Conservation (phyloP, 768 basidiomycete genomes). For the Boletus rex-veris region DNA sequence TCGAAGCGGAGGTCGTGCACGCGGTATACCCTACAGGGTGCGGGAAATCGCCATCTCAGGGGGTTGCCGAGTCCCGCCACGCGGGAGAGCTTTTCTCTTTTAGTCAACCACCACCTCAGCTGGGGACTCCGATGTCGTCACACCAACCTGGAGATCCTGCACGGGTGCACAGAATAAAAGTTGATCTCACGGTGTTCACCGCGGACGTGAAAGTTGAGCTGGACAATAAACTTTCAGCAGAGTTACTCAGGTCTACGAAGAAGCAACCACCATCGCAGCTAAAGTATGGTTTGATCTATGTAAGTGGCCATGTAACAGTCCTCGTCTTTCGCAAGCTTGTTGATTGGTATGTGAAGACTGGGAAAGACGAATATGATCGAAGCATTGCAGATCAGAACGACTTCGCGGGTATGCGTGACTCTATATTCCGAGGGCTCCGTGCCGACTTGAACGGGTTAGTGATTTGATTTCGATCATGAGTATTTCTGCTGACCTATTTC, state of each 20-base stretch:
- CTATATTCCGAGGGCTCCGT: background rate
- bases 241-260: background rate
- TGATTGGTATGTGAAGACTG: background rate
- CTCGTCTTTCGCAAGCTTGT: background rate
- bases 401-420: background rate
- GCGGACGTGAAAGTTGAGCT: constrained; percentile 9
- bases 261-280: background rate
- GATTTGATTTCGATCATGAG: background rate
- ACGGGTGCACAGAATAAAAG: background rate
- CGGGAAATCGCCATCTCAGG: background rate
- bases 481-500: background rate
- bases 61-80: background rate
- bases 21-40: constrained; percentile 40
- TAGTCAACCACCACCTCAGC: background rate
- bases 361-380: constrained; percentile 3
- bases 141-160: no score
- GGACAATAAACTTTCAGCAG: background rate
- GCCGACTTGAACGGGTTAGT: background rate
- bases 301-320: no score
- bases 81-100: background rate
- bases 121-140: no score
- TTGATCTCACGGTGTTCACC: constrained; percentile 30
- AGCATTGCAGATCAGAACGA: background rate
- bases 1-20: constrained; percentile 74
- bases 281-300: constrained; percentile 4